These are phyloP conservation scores for Pseudonectria foliicola DNA, from an alignment of 2,329 filamentous ascomycete species.

Conservation along the genomic window DNA sequence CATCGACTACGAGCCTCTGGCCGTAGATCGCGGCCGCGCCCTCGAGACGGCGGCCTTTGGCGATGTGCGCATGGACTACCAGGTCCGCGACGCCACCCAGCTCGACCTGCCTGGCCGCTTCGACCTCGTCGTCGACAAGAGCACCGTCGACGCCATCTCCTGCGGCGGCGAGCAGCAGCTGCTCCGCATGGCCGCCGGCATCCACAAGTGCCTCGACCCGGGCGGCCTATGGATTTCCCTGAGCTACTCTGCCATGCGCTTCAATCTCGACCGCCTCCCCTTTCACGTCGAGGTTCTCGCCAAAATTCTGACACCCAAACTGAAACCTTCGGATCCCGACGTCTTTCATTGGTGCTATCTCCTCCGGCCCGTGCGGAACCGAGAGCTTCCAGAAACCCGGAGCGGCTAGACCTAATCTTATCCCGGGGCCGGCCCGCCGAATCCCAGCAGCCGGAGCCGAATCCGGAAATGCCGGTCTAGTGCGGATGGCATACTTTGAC, in stretches of 20 bases:
- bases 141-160: constrained; percentile 41
- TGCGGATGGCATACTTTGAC: no score
- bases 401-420: background rate
- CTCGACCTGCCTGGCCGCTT: constrained; percentile 24
- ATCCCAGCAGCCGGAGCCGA: no score
- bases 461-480: no score
- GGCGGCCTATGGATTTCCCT: constrained; percentile 40
- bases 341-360: constrained; percentile 40
- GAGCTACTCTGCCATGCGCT: constrained; percentile 38
- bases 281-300: constrained; percentile 36
- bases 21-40: constrained; percentile 34
- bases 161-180: constrained; percentile 35
- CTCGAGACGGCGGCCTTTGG: constrained; percentile 36
- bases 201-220: constrained; percentile 28
- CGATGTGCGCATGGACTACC: constrained; percentile 36
- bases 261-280: constrained; percentile 29
- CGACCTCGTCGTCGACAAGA: constrained; percentile 42
- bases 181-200: constrained; percentile 30
- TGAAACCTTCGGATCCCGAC: constrained; percentile 36
- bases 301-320: constrained; percentile 36
- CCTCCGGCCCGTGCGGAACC: constrained; percentile 25
- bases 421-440: background rate
- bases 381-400: background rate
- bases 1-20: constrained; percentile 43
- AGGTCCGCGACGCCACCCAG: constrained; percentile 38